A percentile compares a stretch with the other conserved stretches of the same genome.
These are phyloP conservation scores for Ogataea henricii DNA, from an alignment of 805 yeast genomes.

Conservation along the genomic window DNA sequence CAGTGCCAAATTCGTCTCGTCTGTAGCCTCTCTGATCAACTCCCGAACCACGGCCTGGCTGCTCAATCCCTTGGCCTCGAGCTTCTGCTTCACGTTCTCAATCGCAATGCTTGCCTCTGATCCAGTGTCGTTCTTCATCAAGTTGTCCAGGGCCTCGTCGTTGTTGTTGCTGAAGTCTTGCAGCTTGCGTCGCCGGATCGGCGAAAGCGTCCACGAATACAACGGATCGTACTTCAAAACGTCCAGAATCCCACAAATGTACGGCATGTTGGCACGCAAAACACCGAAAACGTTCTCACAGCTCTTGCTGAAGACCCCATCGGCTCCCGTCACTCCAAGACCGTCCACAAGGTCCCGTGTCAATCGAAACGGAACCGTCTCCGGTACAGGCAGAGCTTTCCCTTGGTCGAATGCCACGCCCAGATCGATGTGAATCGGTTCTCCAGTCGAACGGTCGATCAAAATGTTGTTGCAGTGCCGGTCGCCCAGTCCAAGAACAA, in stretches of 20 bases:
- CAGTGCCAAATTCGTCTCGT: conserved; percentile 63
- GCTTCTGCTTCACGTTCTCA: conserved; percentile 67
- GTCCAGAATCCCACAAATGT: conserved; percentile 78
- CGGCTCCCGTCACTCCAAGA: conserved; percentile 82
- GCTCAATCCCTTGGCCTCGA: conserved; percentile 66
- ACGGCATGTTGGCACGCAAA: conserved; percentile 62
- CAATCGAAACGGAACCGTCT: conserved; percentile 88
- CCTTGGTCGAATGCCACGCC: conserved; percentile 99
- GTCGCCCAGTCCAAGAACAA: conserved; percentile 90
- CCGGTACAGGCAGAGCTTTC: conserved; percentile 79
- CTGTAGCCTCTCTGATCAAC: conserved; percentile 74
- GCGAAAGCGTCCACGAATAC: conserved; percentile 88
- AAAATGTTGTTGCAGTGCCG: conserved; percentile 90
- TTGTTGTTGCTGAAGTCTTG: conserved; percentile 41
- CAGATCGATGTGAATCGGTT: conserved; percentile 92
- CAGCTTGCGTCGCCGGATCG: conserved; percentile 57
- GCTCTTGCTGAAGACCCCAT: conserved; percentile 72
- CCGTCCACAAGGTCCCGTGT: conserved; percentile 93
- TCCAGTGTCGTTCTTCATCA: conserved; percentile 35
- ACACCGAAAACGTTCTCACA: conserved; percentile 75
- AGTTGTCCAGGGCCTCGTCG: conserved; percentile 23
- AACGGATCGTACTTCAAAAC: conserved; percentile 91
- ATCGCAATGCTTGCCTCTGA: conserved; percentile 83
- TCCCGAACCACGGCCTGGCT: conserved; percentile 84
- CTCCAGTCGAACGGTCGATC: conserved; percentile 80